These are phyloP conservation scores for Aspergillus carbonarius DNA, from an alignment of 2,329 filamentous ascomycete genomes.

Conservation along the genomic window DNA sequence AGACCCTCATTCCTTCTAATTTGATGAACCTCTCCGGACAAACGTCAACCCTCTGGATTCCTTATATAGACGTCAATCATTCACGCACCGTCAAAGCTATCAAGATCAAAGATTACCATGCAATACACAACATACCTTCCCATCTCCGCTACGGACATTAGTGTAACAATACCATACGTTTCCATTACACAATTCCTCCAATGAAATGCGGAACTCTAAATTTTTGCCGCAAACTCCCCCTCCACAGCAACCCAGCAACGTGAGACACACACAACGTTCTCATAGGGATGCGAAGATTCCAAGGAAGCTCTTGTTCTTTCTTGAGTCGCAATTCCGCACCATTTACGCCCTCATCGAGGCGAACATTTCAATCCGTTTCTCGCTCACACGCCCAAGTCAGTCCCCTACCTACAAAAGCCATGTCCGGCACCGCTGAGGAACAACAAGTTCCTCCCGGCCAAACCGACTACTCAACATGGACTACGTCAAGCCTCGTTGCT, in stretches of 20 bases:
- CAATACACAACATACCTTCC: neutral
- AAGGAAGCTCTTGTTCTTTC: constrained; percentile 15
- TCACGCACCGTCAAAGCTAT: neutral
- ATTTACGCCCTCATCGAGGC: constrained; percentile 10
- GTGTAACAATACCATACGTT: constrained; percentile 11
- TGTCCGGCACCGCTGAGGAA: constrained; percentile 22
- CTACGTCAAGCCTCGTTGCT: constrained; percentile 65
- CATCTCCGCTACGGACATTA: neutral
- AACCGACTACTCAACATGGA: constrained; percentile 65
- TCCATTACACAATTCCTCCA: constrained; percentile 2
- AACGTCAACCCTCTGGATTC: no score
- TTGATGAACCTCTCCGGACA: no score
- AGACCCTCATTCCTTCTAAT: no score
- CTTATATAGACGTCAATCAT: no score
- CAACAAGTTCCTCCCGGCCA: constrained; percentile 11
- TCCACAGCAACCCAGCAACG: neutral
- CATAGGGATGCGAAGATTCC: constrained; percentile 34
- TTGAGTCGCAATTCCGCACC: constrained; percentile 15
- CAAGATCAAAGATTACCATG: neutral
- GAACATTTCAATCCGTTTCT: constrained; percentile 9
- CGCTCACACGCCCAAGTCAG: constrained; percentile 14
- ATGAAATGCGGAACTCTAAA: constrained; percentile 6
- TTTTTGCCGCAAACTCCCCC: constrained; percentile 3
- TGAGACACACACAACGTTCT: constrained; percentile 2
- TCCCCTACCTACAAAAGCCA: constrained; percentile 19